Percentiles rank a stretch among this genome's conserved stretches.
These are phyloP conservation scores for Capsicum pubescens DNA, from an alignment of 257 asterid genomes.

Conservation along the genomic window DNA sequence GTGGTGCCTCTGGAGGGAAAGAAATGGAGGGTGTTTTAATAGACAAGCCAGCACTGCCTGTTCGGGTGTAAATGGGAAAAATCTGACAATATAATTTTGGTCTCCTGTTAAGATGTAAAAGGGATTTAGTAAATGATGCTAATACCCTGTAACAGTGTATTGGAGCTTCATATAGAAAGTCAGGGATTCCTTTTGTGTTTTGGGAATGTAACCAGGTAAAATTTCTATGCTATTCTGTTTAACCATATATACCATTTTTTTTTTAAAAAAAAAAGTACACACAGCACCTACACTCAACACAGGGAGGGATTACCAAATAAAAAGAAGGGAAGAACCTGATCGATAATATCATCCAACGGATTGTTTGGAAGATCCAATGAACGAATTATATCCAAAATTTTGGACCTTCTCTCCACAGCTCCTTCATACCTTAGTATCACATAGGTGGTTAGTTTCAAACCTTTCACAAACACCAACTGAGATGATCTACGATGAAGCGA, in stretches of 20 bases:
- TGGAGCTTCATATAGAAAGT: neutral
- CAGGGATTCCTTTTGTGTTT: neutral
- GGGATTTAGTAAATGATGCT: conserved; percentile 14
- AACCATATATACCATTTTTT: neutral
- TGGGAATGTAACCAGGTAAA: neutral
- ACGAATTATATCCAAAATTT: conserved; percentile 78
- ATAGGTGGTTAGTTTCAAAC: neutral
- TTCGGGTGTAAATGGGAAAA: neutral
- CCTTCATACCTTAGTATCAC: conserved; percentile 71
- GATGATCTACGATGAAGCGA: conserved; percentile 5
- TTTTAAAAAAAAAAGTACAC: neutral
- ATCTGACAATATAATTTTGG: neutral
- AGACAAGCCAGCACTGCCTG: neutral
- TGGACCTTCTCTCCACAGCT: conserved; percentile 75
- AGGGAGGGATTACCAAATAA: conserved; percentile 23
- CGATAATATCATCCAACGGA: conserved; percentile 97
- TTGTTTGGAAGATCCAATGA: conserved; percentile 95
- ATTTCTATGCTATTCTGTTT: neutral
- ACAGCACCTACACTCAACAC: neutral
- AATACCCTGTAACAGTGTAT: neutral
- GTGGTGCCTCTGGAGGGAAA: neutral
- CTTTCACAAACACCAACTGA: conserved; percentile 3
- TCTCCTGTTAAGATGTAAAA: conserved; percentile 11
- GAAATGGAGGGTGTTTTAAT: neutral
- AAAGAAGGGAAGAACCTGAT: conserved; percentile 64